Conservation (phyloP, 1,139 yeast species). For the Sugiyamaella castrensis region DNA sequence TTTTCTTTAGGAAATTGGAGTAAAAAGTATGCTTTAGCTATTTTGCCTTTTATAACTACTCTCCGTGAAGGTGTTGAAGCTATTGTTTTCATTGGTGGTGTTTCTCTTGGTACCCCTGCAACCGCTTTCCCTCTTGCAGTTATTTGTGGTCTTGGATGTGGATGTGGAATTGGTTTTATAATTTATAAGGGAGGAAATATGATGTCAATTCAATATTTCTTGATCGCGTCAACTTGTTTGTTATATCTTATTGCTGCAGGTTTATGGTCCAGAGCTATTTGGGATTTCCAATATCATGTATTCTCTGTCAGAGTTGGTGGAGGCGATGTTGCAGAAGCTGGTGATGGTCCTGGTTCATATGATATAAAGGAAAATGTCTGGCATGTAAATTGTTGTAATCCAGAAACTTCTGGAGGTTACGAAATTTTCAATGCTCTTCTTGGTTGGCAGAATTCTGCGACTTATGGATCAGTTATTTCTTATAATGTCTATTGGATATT, state of each 20-base stretch:
- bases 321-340: conserved; percentile 77
- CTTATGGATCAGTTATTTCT: conserved; percentile 83
- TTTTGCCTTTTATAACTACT: conserved; percentile 75
- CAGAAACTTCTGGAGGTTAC: conserved; percentile 89
- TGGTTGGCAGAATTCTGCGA: conserved; percentile 97
- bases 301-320: conserved; percentile 72
- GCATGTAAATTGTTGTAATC: conserved; percentile 98
- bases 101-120: conserved; percentile 72
- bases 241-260: conserved; percentile 89
- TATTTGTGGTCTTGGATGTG: conserved; percentile 64
- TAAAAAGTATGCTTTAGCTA: conserved; percentile 68
- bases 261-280: conserved; percentile 81
- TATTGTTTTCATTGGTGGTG: conserved; percentile 85
- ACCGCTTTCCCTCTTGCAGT: conserved; percentile 83
- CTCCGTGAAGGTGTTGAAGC: conserved; percentile 90
- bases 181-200: conserved; percentile 79
- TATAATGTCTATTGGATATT: conserved; percentile 76
- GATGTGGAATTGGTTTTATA: conserved; percentile 60
- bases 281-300: conserved; percentile 79
- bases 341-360: conserved; percentile 94
- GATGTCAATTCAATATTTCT: conserved; percentile 74
- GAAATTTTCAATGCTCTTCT: conserved; percentile 85
- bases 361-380: conserved; percentile 76
- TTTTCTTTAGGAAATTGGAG: conserved; percentile 39
- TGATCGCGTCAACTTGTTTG: conserved; percentile 81